A percentile compares a stretch with the other conserved stretches of the same genome.
Evolutionary conservation across 495 filamentous ascomycete species (phyloP).

Genomic region (Penicillium angulare): DNA sequence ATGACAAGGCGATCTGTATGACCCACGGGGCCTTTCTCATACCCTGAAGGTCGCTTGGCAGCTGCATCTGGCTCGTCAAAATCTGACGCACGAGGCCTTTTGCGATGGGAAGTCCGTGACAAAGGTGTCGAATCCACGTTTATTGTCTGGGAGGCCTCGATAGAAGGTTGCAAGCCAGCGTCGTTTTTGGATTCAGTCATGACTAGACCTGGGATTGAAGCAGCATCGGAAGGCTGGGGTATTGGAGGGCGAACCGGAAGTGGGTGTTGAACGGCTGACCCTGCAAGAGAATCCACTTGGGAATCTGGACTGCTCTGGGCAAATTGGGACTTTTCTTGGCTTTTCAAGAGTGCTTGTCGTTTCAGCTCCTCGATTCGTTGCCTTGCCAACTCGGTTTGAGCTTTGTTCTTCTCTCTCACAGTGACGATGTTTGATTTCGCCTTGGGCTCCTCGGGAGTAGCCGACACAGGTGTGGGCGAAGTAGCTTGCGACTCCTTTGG

Average conservation of each 20-base stretch:
- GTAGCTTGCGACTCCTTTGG: slow-evolving; percentile 12
- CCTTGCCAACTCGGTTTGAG: slow-evolving; percentile 53
- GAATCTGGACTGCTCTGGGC: neutral
- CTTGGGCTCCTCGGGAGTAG: slow-evolving; percentile 10
- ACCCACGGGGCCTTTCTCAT: slow-evolving; percentile 13
- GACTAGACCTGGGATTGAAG: slow-evolving; percentile 53
- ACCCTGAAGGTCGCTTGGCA: slow-evolving; percentile 64
- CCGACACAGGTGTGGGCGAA: neutral
- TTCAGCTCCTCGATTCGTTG: slow-evolving; percentile 53
- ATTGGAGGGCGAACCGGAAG: slow-evolving; percentile 44
- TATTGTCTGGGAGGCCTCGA: slow-evolving; percentile 8
- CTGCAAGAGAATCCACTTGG: neutral
- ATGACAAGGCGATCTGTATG: slow-evolving; percentile 53
- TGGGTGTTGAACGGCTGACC: slow-evolving; percentile 34
- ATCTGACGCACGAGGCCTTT: slow-evolving; percentile 84
- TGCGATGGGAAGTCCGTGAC: slow-evolving; percentile 49
- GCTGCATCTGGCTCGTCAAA: slow-evolving; percentile 56
- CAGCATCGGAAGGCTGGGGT: slow-evolving; percentile 22
- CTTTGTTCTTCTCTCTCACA: slow-evolving; percentile 53
- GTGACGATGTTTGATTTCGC: slow-evolving; percentile 26
- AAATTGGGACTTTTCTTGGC: slow-evolving; percentile 21
- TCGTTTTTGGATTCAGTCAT: slow-evolving; percentile 35
- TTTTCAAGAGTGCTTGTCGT: slow-evolving; percentile 37
- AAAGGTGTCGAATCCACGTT: slow-evolving; percentile 26
- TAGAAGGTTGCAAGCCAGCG: slow-evolving; percentile 1